These are phyloP conservation scores for Dactylellina leptospora DNA, from an alignment of 2,329 filamentous ascomycete genomes.

Conservation along the genomic window DNA sequence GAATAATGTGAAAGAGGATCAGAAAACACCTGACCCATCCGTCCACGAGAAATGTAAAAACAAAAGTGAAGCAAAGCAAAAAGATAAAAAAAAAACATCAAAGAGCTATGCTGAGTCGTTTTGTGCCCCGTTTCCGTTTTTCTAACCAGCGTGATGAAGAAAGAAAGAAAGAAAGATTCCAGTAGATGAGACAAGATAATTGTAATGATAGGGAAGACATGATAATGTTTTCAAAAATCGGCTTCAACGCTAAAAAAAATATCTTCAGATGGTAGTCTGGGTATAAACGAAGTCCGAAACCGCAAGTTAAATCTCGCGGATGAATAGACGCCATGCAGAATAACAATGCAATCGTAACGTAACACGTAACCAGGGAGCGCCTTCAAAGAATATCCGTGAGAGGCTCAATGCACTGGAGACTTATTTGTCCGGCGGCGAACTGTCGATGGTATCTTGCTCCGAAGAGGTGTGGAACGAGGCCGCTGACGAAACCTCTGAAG, in stretches of 20 bases:
- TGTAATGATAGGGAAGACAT: slow-evolving; percentile 13
- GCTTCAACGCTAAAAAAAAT: slow-evolving; percentile 48
- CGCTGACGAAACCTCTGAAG: slow-evolving; percentile 38
- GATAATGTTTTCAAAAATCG: slow-evolving; percentile 37
- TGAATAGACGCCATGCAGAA: slow-evolving; percentile 26
- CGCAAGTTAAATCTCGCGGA: slow-evolving; percentile 11
- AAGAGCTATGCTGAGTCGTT: slow-evolving; percentile 26
- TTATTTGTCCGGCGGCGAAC: slow-evolving; percentile 52
- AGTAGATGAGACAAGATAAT: too few species aligned
- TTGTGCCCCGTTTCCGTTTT: slow-evolving; percentile 42
- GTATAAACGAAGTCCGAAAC: slow-evolving; percentile 39
- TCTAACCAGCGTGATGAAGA: slow-evolving; percentile 35
- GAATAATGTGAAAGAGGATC: not conserved
- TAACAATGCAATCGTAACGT: slow-evolving; percentile 2
- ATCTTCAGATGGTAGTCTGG: slow-evolving; percentile 30
- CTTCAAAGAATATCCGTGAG: not conserved
- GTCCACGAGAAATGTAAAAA: slow-evolving; percentile 6
- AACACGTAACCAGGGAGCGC: not conserved
- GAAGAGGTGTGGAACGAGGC: slow-evolving; percentile 50
- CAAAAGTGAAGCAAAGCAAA: slow-evolving; percentile 1
- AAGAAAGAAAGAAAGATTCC: slow-evolving; percentile 10
- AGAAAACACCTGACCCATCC: slow-evolving; percentile 17
- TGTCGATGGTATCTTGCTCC: slow-evolving; percentile 49
- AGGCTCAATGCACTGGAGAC: not conserved
- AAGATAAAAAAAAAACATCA: slow-evolving; percentile 22